Evolutionary conservation across 192 early-diverging fungal genomes (phyloP), one percentile per base, ranked within the genome.

Genomic region (Globomyces pollinis-pini): DNA sequence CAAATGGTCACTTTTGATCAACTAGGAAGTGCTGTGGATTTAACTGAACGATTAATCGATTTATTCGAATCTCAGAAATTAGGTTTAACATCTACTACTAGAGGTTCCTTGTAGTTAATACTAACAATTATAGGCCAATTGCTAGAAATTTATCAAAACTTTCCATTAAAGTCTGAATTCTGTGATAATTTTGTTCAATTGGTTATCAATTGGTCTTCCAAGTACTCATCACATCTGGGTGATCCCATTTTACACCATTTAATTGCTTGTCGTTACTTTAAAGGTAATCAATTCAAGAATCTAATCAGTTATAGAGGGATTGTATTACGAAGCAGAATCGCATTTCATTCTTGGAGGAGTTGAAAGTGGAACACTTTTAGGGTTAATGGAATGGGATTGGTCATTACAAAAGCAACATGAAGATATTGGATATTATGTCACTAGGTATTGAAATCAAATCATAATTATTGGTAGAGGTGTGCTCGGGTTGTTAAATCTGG

Each of bases 261-360:
- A 38, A 61, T 88, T 47, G 90, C 84, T 7, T 47, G 44, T 47
- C 44, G 44, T 2, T 47, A 47, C 28, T 66, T 80, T 20, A 64
- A 86, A 35, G 84, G 83, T 63, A 86, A 75, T 62, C 75, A 80
- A 68, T 85, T 84, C 85, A 67, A 39, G 20, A 7, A 35, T 32
- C 13, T 15, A 0, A 23, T 26, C 44, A 18, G 21, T 5, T 24
- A 33, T 61, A 81, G 89, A 89, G 41, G 77, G 74, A 34, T 67
- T 80, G 44, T 94, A 88, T 61, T 72, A 71, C 57, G 81, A 88
- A 47, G 91, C 93, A 39, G 94, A 97, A 64, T 64, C 70, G 53
- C 94, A 97, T 68, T 86, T 91, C 38, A 50, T 91, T 36, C 80
- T 90, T 23, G 94, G 94, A 36, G 88, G 88, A 6, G 41, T 82